Evolutionary conservation across 2,329 filamentous ascomycete species (phyloP).

Genomic region (Colletotrichum gloeosporioides): DNA sequence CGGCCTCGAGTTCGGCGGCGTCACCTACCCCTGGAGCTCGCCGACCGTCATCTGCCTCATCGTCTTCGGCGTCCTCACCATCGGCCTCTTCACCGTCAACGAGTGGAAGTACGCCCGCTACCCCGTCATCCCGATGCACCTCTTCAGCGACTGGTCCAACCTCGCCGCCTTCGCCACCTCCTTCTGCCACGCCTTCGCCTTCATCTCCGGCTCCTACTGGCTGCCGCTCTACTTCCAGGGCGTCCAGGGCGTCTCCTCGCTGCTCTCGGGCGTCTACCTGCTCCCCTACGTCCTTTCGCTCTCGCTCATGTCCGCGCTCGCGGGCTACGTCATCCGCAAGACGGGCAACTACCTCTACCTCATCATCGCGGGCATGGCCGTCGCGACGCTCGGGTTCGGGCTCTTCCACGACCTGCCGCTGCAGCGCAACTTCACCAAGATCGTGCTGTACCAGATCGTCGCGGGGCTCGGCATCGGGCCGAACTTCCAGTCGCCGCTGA

Average conservation of each 20-base stretch:
- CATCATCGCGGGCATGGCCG: constrained; percentile 57
- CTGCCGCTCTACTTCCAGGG: constrained; percentile 77
- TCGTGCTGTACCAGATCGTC: constrained; percentile 63
- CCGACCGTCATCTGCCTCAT: constrained; percentile 67
- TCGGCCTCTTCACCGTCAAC: constrained; percentile 60
- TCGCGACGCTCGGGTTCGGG: constrained; percentile 66
- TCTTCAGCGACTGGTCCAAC: constrained; percentile 64
- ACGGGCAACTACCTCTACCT: constrained; percentile 63
- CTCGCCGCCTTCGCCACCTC: constrained; percentile 57
- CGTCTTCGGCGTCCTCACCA: constrained; percentile 59
- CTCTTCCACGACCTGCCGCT: constrained; percentile 61
- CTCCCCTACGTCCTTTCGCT: constrained; percentile 64
- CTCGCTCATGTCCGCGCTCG: constrained; percentile 45
- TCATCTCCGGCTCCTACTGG: constrained; percentile 72
- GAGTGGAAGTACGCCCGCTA: constrained; percentile 69
- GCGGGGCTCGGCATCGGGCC: constrained; percentile 66
- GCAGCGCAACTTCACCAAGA: constrained; percentile 49
- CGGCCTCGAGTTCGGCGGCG: constrained; percentile 73
- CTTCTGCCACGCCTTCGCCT: constrained; percentile 58
- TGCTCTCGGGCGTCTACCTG: constrained; percentile 66
- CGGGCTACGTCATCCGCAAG: constrained; percentile 50
- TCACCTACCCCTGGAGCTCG: constrained; percentile 65
- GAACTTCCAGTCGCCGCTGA: constrained; percentile 67
- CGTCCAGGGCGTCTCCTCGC: constrained; percentile 64
- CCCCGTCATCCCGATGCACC: constrained; percentile 70